These are phyloP conservation scores for Pseudocohnilembus persalinus DNA, from an alignment of 169 alveolate genomes.

Conservation along the genomic window DNA sequence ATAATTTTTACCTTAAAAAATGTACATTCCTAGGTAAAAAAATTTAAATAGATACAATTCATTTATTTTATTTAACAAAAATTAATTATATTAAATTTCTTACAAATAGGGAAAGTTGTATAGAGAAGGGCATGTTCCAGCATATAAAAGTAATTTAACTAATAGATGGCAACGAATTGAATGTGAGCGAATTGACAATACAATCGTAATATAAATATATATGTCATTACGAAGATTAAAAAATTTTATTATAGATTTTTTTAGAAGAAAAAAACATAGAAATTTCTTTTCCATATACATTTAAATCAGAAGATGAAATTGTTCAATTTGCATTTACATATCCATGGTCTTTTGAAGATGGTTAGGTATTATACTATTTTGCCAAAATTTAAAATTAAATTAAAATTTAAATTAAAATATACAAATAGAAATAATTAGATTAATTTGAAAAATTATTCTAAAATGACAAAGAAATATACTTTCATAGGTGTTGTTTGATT, in stretches of 20 bases:
- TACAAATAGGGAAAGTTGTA: constrained; percentile 11
- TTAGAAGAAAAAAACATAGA: constrained; percentile 12
- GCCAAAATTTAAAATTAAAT: background rate
- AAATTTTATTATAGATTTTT: background rate
- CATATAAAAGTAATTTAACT: background rate
- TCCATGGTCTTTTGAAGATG: constrained; percentile 17
- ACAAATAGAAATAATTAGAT: constrained; percentile 1
- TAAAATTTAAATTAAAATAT: background rate
- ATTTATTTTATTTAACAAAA: background rate
- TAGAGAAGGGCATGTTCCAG: constrained; percentile 24
- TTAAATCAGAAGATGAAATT: constrained; percentile 10
- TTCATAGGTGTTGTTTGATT: constrained; percentile 46
- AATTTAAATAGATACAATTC: background rate
- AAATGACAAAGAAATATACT: constrained; percentile 32
- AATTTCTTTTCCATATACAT: constrained; percentile 16
- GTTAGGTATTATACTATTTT: background rate
- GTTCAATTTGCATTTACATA: constrained; percentile 30
- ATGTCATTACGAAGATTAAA: background rate
- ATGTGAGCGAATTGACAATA: background rate
- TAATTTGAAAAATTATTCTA: background rate
- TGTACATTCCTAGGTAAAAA: constrained; percentile 6
- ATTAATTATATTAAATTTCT: background rate
- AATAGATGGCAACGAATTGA: constrained; percentile 17
- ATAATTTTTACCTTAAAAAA: constrained; percentile 8
- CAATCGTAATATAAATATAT: constrained; percentile 15